Evolutionary conservation across 2,329 filamentous ascomycete species (phyloP).

Genomic region (Parastagonospora avenae): DNA sequence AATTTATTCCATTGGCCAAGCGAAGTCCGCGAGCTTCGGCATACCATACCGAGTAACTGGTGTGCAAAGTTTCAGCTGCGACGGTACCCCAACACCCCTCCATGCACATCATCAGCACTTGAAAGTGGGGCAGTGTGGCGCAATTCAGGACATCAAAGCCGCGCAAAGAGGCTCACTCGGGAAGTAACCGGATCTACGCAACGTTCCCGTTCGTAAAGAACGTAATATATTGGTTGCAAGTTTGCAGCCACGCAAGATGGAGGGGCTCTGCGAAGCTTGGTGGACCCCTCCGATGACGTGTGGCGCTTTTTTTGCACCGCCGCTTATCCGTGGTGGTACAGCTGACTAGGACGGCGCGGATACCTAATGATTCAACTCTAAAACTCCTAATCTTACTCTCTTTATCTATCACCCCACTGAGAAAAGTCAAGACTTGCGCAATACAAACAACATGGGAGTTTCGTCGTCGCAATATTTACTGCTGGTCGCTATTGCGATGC

Average conservation of each 20-base stretch:
- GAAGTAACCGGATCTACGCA: not conserved
- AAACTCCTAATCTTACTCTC: conserved; percentile 1
- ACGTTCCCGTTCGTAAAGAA: too few species aligned
- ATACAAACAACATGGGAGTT: conserved; percentile 33
- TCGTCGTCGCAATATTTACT: conserved; percentile 41
- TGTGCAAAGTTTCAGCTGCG: too few species aligned
- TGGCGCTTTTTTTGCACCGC: conserved; percentile 4
- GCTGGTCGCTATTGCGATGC: conserved; percentile 43
- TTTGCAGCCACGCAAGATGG: not conserved
- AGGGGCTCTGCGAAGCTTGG: not conserved
- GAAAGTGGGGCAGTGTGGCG: not conserved
- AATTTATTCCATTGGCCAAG: too few species aligned
- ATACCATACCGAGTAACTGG: too few species aligned
- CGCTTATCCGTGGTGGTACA: conserved; percentile 1
- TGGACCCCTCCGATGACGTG: conserved; percentile 5
- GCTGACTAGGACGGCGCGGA: conserved; percentile 5
- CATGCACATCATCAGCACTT: too few species aligned
- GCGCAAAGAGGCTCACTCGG: not conserved
- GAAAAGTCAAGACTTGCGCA: conserved; percentile 1
- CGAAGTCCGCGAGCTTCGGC: too few species aligned
- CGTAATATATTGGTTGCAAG: too few species aligned
- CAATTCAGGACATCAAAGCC: not conserved
- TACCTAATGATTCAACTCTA: not conserved
- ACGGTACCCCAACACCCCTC: too few species aligned
- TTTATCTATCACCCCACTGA: conserved; percentile 6